These are phyloP conservation scores for Raddia distichophylla DNA, from an alignment of 176 grass and related monocot species.

Conservation along the genomic window DNA sequence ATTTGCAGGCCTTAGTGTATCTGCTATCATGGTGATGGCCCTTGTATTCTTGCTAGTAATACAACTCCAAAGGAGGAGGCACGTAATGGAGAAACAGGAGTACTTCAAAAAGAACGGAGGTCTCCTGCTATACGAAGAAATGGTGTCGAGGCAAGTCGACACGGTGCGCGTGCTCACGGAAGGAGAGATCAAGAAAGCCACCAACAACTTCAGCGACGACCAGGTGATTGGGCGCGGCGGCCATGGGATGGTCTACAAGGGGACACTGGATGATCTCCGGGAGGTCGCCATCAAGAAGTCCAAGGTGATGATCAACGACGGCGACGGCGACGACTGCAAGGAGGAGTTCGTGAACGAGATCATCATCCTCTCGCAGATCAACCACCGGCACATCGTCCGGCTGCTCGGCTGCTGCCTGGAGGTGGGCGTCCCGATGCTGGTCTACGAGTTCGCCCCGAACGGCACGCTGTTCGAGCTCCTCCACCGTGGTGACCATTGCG, in stretches of 20 bases:
- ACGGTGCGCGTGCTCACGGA: not conserved
- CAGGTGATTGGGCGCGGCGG: slow-evolving; percentile 28
- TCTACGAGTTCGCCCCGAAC: slow-evolving; percentile 39
- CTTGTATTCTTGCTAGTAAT: not conserved
- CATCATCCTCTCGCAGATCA: slow-evolving; percentile 44
- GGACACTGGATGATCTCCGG: not conserved
- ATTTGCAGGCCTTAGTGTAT: not conserved
- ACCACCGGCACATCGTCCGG: slow-evolving; percentile 39
- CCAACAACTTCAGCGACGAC: slow-evolving; percentile 14
- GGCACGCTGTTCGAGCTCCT: slow-evolving; percentile 32
- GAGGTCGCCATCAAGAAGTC: slow-evolving; percentile 27
- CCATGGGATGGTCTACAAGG: slow-evolving; percentile 27
- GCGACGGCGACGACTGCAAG: not conserved
- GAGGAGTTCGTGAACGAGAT: slow-evolving; percentile 42
- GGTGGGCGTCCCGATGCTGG: slow-evolving; percentile 27
- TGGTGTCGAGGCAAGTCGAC: not conserved
- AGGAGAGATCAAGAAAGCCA: slow-evolving; percentile 34
- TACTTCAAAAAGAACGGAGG: not conserved
- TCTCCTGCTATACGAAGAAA: not conserved
- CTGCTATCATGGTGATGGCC: not conserved
- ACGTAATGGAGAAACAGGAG: not conserved
- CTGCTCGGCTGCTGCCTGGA: slow-evolving; percentile 46
- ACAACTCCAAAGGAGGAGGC: not conserved
- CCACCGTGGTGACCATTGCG: not conserved
- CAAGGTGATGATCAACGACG: not conserved